Conservation (phyloP, 2,329 filamentous ascomycete species). For the Raffaelea ambrosiae region DNA sequence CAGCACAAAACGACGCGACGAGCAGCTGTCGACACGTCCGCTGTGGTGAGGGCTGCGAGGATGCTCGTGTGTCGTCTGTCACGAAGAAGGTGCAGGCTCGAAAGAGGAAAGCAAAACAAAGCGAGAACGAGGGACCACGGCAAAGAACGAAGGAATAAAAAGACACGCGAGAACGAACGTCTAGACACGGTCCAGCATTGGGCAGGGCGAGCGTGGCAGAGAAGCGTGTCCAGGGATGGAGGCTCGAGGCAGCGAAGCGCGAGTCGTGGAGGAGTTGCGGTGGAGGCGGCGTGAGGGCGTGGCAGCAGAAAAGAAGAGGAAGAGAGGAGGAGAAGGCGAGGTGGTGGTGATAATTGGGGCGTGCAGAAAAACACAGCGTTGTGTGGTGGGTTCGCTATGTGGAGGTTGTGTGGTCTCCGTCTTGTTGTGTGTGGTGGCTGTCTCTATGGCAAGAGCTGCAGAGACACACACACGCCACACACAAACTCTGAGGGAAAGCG, state of each 20-base stretch:
- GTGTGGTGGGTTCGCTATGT: too few species aligned
- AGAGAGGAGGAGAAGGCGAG: not conserved
- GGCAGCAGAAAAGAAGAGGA: not conserved
- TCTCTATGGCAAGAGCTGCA: not conserved
- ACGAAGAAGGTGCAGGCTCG: not conserved
- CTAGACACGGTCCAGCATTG: not conserved
- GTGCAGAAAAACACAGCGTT: not conserved
- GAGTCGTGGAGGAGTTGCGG: not conserved
- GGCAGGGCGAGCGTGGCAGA: not conserved
- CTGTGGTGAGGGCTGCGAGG: too few species aligned
- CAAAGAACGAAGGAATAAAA: not conserved
- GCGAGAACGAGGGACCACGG: not conserved
- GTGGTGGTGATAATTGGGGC: not conserved
- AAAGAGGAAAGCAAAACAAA: slow-evolving; percentile 1
- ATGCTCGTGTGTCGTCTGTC: not conserved
- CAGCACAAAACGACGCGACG: not conserved
- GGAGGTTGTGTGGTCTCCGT: too few species aligned
- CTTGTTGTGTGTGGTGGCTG: not conserved
- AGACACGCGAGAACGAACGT: not conserved
- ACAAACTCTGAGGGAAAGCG: slow-evolving; percentile 1
- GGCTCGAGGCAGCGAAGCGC: not conserved
- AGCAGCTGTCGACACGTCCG: not conserved
- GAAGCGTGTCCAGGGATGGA: not conserved
- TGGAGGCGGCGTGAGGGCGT: not conserved
- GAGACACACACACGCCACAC: not conserved